A percentile compares a stretch with the other conserved stretches of the same genome.
phyloP scores from a whole-genome alignment of 108 stramenopile species.

The Cyclotella atomus region DNA sequence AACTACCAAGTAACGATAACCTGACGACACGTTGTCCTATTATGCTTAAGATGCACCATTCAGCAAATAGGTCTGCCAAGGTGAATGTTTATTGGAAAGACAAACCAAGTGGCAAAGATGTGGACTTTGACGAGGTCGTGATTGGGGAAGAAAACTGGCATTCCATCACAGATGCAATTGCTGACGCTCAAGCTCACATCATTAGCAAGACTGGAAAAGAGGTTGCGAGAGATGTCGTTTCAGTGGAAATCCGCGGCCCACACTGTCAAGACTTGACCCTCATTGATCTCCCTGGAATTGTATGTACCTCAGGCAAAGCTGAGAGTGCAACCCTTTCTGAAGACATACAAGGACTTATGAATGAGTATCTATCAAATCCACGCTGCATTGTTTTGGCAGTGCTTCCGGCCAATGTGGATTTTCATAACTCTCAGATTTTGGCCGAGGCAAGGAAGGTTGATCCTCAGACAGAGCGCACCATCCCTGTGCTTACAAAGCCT shows the following conservation, averaged over 20 bases:
- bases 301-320: conserved; percentile 63
- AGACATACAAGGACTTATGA: conserved; percentile 73
- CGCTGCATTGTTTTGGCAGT: conserved; percentile 82
- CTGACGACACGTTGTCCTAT: conserved; percentile 67
- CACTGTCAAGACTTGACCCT: conserved; percentile 73
- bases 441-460: conserved; percentile 67
- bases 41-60: conserved; percentile 31
- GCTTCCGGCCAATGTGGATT: conserved; percentile 82
- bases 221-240: conserved; percentile 58
- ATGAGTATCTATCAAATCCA: conserved; percentile 69
- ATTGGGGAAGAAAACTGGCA: conserved; percentile 44
- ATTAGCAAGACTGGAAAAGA: conserved; percentile 50
- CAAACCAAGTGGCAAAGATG: conserved; percentile 8
- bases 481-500: conserved; percentile 91
- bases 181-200: conserved; percentile 59
- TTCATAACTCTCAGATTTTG: conserved; percentile 85
- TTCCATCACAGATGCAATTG: conserved; percentile 37
- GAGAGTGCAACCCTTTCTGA: conserved; percentile 59
- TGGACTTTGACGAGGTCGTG: conserved; percentile 19
- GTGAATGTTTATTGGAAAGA: conserved; percentile 55
- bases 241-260: conserved; percentile 46
- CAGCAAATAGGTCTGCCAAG: conserved; percentile 23
- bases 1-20: conserved; percentile 59
- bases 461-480: conserved; percentile 69
- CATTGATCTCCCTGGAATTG: conserved; percentile 90